These are phyloP conservation scores for Asterochloris erici DNA, from an alignment of 139 green algal genomes.

Conservation along the genomic window DNA sequence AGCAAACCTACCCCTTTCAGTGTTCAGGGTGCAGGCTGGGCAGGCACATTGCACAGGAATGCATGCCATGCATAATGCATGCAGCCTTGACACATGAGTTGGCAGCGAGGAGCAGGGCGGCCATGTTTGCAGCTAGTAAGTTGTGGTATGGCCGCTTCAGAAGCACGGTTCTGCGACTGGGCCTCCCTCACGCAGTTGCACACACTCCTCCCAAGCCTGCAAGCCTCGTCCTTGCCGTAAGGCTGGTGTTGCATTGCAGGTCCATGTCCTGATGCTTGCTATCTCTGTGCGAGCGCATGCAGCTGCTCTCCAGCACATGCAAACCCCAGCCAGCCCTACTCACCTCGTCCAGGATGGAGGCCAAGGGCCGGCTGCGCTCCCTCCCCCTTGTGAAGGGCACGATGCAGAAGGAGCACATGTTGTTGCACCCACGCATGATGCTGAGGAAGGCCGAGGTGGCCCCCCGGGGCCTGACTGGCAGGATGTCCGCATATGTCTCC, in stretches of 20 bases:
- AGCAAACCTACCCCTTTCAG: background rate
- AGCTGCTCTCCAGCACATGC: background rate
- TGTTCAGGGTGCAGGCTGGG: background rate
- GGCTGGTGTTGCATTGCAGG: background rate
- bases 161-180: too few species aligned
- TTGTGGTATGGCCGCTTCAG: too few species aligned
- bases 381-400: constrained; percentile 72
- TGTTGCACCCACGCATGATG: constrained; percentile 92
- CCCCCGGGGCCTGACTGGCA: constrained; percentile 54
- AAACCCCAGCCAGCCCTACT: background rate
- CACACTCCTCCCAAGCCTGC: too few species aligned
- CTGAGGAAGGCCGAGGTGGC: constrained; percentile 58
- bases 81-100: too few species aligned
- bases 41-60: too few species aligned
- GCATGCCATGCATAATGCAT: too few species aligned
- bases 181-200: too few species aligned
- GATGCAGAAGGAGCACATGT: constrained; percentile 93
- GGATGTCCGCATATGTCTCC: constrained; percentile 88
- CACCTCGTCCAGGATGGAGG: constrained; percentile 74
- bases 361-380: constrained; percentile 67
- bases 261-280: background rate
- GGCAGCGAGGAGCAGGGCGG: too few species aligned
- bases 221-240: background rate
- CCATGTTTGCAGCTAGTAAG: too few species aligned
- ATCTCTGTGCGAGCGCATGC: background rate